Percentiles rank a stretch among this genome's conserved stretches.
Conservation (phyloP, 305 asterid genomes). For the Fraxinus baroniana region DNA sequence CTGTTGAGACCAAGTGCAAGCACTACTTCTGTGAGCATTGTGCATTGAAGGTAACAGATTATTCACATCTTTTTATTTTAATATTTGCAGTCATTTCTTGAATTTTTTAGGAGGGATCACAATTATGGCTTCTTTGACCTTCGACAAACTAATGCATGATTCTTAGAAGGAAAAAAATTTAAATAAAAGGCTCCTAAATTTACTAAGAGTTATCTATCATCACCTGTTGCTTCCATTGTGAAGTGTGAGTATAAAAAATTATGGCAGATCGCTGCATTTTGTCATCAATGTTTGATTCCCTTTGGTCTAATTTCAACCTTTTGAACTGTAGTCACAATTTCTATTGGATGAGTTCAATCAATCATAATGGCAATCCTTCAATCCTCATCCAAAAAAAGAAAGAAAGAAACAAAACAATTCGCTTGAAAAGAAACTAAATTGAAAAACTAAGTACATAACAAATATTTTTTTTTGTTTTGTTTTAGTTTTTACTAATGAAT, state of each 20-base stretch:
- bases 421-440: background rate
- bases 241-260: background rate
- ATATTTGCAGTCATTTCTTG: background rate
- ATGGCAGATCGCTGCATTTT: background rate
- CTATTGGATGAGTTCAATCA: background rate
- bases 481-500: background rate
- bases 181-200: background rate
- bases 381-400: background rate
- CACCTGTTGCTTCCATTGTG: background rate
- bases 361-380: background rate
- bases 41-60: conserved; percentile 68
- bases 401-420: background rate
- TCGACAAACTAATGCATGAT: background rate
- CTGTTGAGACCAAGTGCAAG: conserved; percentile 90
- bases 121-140: background rate
- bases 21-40: conserved; percentile 98
- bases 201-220: background rate
- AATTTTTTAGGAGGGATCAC: background rate
- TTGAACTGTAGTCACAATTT: background rate
- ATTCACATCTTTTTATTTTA: conserved; percentile 1
- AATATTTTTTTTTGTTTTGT: no score
- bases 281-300: background rate
- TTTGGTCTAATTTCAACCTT: background rate
- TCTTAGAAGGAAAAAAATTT: background rate
- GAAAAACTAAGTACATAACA: background rate